Evolutionary conservation across 1,139 yeast species (phyloP).

Genomic region (Pneumocystis oryctolagi): DNA sequence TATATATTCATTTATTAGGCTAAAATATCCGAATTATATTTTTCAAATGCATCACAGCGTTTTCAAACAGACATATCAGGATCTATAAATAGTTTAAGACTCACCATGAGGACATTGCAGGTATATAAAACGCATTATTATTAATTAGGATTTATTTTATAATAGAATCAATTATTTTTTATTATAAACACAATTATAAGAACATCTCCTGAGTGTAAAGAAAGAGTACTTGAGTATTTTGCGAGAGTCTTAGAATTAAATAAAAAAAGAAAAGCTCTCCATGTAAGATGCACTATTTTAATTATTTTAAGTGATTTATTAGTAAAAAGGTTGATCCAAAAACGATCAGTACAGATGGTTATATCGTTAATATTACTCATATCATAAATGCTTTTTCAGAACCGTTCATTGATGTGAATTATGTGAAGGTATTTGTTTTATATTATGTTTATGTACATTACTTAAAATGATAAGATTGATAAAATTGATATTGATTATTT

Average conservation of each 20-base stretch:
- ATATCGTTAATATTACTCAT: constrained; percentile 62
- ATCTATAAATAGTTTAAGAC: constrained; percentile 3
- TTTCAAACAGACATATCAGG: constrained; percentile 15
- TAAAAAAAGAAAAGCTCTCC: constrained; percentile 78
- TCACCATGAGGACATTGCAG: not conserved
- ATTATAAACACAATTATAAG: constrained; percentile 66
- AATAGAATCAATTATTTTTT: constrained; percentile 34
- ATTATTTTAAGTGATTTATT: not conserved
- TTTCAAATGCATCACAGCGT: constrained; percentile 19
- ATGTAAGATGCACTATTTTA: constrained; percentile 19
- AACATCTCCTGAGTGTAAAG: constrained; percentile 52
- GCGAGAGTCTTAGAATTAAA: constrained; percentile 59
- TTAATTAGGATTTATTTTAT: not conserved
- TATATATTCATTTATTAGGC: not conserved
- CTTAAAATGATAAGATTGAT: constrained; percentile 39
- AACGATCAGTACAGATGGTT: constrained; percentile 60
- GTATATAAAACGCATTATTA: not conserved
- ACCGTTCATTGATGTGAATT: constrained; percentile 64
- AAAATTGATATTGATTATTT: constrained; percentile 62
- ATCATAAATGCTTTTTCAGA: constrained; percentile 57
- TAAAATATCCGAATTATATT: constrained; percentile 16
- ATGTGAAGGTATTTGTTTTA: constrained; percentile 19
- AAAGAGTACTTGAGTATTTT: constrained; percentile 49
- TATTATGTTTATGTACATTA: not conserved
- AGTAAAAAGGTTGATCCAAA: constrained; percentile 37